A percentile compares a stretch with the other conserved stretches of the same genome.
Evolutionary conservation across 129 eudicot genomes (phyloP).

Genomic region (Lactuca saligna): DNA sequence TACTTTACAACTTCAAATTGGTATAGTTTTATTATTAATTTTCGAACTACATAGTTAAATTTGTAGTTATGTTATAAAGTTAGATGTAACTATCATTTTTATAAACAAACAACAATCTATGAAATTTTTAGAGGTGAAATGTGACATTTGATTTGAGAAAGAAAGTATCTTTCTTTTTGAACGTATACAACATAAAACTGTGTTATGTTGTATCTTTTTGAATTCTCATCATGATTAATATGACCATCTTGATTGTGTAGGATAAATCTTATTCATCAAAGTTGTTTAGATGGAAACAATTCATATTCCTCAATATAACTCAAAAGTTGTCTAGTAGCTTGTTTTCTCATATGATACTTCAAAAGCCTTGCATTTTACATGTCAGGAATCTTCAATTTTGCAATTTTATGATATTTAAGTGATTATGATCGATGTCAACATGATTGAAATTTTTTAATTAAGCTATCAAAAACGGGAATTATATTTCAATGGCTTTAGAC

Average conservation of each 20-base stretch:
- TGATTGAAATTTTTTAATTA: background rate
- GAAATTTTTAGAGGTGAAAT: background rate
- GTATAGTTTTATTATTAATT: background rate
- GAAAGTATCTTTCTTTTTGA: background rate
- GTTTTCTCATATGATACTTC: background rate
- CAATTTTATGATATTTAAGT: background rate
- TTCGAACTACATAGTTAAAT: background rate
- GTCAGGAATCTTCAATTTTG: conserved; percentile 4
- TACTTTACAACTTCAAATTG: background rate
- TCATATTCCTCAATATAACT: background rate
- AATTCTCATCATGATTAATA: too few species aligned
- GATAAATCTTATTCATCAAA: too few species aligned
- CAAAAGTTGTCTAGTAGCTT: background rate
- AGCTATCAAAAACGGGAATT: background rate
- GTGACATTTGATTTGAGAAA: conserved; percentile 4
- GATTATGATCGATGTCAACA: background rate
- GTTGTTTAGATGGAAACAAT: background rate
- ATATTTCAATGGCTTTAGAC: background rate
- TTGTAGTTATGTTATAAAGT: background rate
- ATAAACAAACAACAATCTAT: background rate
- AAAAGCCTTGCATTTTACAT: background rate
- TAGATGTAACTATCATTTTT: background rate
- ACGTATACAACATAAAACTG: too few species aligned
- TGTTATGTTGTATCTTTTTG: too few species aligned
- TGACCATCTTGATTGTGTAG: too few species aligned